A percentile compares a stretch with the other conserved stretches of the same genome.
These are phyloP conservation scores for Helicocarpus griseus DNA, from an alignment of 2,329 filamentous ascomycete genomes.

Conservation along the genomic window DNA sequence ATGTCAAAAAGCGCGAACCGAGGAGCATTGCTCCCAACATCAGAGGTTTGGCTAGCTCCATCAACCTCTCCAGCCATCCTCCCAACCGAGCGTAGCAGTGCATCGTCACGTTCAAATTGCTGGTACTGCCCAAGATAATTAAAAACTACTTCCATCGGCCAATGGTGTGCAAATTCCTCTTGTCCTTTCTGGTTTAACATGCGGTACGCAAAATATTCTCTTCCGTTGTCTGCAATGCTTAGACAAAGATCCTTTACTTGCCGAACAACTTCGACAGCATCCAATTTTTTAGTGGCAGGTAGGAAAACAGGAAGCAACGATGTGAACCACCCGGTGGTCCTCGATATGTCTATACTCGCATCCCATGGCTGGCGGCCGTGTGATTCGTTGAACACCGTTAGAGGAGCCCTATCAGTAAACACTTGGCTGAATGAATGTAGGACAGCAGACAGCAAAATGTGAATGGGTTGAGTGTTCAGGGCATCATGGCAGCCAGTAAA, in stretches of 20 bases:
- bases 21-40: constrained; percentile 36
- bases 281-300: constrained; percentile 15
- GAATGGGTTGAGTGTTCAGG: constrained; percentile 27
- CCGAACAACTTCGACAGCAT: constrained; percentile 24
- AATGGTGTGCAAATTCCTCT: constrained; percentile 25
- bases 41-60: constrained; percentile 35
- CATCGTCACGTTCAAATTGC: constrained; percentile 36
- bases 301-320: constrained; percentile 38
- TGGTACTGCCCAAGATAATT: constrained; percentile 32
- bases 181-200: constrained; percentile 23
- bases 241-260: constrained; percentile 32
- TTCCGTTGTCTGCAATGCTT: constrained; percentile 28
- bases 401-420: constrained; percentile 32
- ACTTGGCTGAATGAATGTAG: constrained; percentile 35
- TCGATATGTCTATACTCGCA: constrained; percentile 37
- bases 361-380: constrained; percentile 41
- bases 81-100: constrained; percentile 36
- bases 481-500: constrained; percentile 25
- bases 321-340: constrained; percentile 45
- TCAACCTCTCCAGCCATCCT: constrained; percentile 32
- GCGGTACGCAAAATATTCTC: constrained; percentile 28
- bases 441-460: constrained; percentile 29
- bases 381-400: constrained; percentile 40
- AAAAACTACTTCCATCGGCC: constrained; percentile 36
- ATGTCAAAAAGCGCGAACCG: constrained; percentile 45